phyloP scores from a whole-genome alignment of 306 rosid species.

The Gleditsia sinensis region DNA sequence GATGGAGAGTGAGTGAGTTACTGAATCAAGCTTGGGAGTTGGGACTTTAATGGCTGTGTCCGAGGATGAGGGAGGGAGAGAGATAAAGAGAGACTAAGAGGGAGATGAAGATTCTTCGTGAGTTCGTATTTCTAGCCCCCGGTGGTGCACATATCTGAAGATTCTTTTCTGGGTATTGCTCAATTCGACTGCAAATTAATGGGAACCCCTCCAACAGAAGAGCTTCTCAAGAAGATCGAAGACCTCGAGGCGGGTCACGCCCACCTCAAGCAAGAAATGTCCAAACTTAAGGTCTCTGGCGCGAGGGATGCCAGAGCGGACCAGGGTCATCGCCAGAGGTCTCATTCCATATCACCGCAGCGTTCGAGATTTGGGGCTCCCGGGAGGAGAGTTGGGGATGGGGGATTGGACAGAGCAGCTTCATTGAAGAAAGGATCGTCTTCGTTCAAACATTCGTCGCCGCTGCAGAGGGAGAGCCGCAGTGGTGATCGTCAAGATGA shows the following conservation, averaged over 20 bases:
- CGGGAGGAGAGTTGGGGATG: slow-evolving; percentile 39
- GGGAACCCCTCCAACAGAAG: slow-evolving; percentile 73
- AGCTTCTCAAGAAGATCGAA: slow-evolving; percentile 84
- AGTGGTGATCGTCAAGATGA: slow-evolving; percentile 50
- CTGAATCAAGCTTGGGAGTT: slow-evolving; percentile 25
- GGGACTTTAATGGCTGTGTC: not conserved
- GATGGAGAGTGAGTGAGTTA: not conserved
- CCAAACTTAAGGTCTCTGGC: slow-evolving; percentile 57
- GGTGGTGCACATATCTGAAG: slow-evolving; percentile 26
- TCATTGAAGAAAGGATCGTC: slow-evolving; percentile 62
- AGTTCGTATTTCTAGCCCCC: slow-evolving; percentile 8
- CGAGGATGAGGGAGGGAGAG: not conserved
- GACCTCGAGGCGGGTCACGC: slow-evolving; percentile 88
- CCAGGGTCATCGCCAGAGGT: slow-evolving; percentile 67
- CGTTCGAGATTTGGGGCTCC: slow-evolving; percentile 64
- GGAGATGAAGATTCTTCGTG: slow-evolving; percentile 26
- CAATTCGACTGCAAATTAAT: slow-evolving; percentile 35
- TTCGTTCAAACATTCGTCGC: slow-evolving; percentile 84
- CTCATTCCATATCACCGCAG: slow-evolving; percentile 93
- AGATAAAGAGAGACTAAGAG: not conserved
- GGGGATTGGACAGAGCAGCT: slow-evolving; percentile 30
- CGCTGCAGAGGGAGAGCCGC: slow-evolving; percentile 86
- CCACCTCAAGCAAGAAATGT: slow-evolving; percentile 78
- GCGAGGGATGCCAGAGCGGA: slow-evolving; percentile 37
- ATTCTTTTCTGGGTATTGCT: slow-evolving; percentile 1